Conservation (phyloP, 345 rosid genomes). For the Clarkia xantiana region DNA sequence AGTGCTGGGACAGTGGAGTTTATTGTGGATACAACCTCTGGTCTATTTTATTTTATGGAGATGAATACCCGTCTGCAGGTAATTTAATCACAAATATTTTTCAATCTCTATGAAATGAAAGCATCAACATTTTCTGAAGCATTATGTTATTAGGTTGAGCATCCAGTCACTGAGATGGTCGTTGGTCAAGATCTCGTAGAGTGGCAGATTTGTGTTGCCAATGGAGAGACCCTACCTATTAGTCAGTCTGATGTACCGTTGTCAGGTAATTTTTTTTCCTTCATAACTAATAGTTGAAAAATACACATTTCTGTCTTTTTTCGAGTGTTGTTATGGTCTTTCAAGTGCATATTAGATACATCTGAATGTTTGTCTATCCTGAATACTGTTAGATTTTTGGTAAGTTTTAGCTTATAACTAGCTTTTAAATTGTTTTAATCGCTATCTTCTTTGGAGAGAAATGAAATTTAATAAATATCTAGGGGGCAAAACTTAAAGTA, state of each 20-base stretch:
- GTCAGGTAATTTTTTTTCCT: conserved; percentile 30
- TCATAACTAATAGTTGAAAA: not conserved
- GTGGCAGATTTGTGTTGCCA: conserved; percentile 90
- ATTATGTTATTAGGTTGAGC: conserved; percentile 52
- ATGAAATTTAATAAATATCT: no score
- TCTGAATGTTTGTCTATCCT: no score
- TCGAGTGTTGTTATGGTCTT: not conserved
- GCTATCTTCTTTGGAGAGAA: no score
- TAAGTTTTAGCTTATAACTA: no score
- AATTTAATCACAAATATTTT: conserved; percentile 6
- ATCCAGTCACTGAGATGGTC: conserved; percentile 98
- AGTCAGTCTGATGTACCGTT: conserved; percentile 63
- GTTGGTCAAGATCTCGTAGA: conserved; percentile 94
- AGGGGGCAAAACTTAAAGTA: no score
- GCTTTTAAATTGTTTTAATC: no score
- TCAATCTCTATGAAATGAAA: conserved; percentile 3
- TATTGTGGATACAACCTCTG: conserved; percentile 65
- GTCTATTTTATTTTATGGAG: conserved; percentile 85
- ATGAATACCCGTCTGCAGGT: conserved; percentile 99
- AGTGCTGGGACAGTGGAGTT: conserved; percentile 97
- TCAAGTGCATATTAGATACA: not conserved
- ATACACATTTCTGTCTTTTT: no score
- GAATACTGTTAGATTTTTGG: no score
- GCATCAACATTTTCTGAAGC: conserved; percentile 6
- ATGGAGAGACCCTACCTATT: conserved; percentile 74